Percentiles rank a stretch among this genome's conserved stretches.
Conservation (phyloP, 2,329 filamentous ascomycete species). For the Penicillium sp. region DNA sequence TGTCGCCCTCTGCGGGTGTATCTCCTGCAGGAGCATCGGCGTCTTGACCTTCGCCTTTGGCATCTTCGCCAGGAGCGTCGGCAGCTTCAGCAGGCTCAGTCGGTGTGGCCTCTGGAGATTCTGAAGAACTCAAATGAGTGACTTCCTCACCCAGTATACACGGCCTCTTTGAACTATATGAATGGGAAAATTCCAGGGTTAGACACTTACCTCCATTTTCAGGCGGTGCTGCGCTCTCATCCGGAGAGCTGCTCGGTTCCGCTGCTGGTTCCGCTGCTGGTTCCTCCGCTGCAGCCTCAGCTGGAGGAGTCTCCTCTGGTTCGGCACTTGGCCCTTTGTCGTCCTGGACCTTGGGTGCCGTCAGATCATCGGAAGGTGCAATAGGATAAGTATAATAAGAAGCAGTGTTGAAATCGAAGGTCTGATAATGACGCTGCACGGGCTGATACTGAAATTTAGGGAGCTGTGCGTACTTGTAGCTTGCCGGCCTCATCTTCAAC, state of each 20-base stretch:
- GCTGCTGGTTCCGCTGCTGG: constrained; percentile 12
- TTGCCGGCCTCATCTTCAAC: constrained; percentile 32
- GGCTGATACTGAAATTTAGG: constrained; percentile 42
- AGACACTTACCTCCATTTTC: constrained; percentile 30
- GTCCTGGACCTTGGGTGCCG: constrained; percentile 36
- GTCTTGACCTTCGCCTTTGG: constrained; percentile 22
- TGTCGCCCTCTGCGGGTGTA: constrained; percentile 15
- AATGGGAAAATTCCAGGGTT: background rate
- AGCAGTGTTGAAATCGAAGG: constrained; percentile 39
- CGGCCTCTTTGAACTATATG: background rate
- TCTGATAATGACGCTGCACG: constrained; percentile 42
- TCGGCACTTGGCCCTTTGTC: constrained; percentile 29
- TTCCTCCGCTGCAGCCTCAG: constrained; percentile 21
- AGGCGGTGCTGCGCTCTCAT: constrained; percentile 23
- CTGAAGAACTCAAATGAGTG: constrained; percentile 20
- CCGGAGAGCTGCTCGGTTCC: constrained; percentile 21
- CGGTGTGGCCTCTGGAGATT: constrained; percentile 25
- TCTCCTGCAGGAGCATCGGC: constrained; percentile 18
- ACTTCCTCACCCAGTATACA: background rate
- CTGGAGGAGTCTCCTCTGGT: constrained; percentile 25
- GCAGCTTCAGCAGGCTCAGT: constrained; percentile 20
- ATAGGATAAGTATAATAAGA: constrained; percentile 38
- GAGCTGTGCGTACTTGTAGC: constrained; percentile 43
- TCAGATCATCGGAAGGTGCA: constrained; percentile 29
- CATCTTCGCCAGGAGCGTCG: constrained; percentile 20